A percentile compares a stretch with the other conserved stretches of the same genome.
Evolutionary conservation across 2,329 filamentous ascomycete genomes (phyloP).

Genomic region (Apiospora sp.): DNA sequence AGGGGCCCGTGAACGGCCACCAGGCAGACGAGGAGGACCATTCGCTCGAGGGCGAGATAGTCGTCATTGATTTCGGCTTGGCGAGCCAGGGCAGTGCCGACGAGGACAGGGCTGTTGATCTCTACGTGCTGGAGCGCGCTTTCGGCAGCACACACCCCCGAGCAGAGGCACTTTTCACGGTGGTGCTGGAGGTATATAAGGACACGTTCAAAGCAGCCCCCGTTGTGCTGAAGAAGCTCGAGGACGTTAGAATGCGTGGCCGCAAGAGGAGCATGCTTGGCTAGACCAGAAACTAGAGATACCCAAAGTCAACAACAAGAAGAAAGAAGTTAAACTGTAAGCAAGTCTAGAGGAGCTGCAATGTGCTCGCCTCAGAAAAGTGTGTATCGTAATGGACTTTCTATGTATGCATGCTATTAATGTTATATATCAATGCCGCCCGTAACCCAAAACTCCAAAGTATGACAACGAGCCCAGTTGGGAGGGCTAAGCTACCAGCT

Average conservation of each 20-base stretch:
- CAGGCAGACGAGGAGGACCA: slow-evolving; percentile 34
- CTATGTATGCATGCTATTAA: slow-evolving; percentile 30
- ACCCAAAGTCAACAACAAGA: neutral
- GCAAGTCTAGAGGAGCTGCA: slow-evolving; percentile 20
- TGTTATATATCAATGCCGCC: slow-evolving; percentile 16
- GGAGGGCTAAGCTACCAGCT: slow-evolving; percentile 56
- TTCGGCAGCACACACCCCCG: slow-evolving; percentile 94
- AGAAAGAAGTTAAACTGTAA: slow-evolving; percentile 1
- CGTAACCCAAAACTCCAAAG: slow-evolving; percentile 22
- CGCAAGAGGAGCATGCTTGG: slow-evolving; percentile 98
- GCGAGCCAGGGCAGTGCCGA: slow-evolving; percentile 82
- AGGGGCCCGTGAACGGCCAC: slow-evolving; percentile 30
- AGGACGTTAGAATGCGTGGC: slow-evolving; percentile 92
- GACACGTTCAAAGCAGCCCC: slow-evolving; percentile 77
- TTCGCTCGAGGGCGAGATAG: slow-evolving; percentile 74
- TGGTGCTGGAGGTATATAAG: slow-evolving; percentile 78
- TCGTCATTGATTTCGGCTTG: slow-evolving; percentile 94
- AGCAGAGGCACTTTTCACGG: slow-evolving; percentile 77
- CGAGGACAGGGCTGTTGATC: slow-evolving; percentile 92
- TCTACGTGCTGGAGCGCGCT: slow-evolving; percentile 94
- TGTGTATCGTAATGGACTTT: slow-evolving; percentile 20
- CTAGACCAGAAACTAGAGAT: slow-evolving; percentile 45
- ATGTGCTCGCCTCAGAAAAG: slow-evolving; percentile 12
- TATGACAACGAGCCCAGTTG: neutral
- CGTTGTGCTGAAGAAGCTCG: slow-evolving; percentile 79